Conservation (phyloP, 192 early-diverging fungal species). For the Umbelopsis isabellina region DNA sequence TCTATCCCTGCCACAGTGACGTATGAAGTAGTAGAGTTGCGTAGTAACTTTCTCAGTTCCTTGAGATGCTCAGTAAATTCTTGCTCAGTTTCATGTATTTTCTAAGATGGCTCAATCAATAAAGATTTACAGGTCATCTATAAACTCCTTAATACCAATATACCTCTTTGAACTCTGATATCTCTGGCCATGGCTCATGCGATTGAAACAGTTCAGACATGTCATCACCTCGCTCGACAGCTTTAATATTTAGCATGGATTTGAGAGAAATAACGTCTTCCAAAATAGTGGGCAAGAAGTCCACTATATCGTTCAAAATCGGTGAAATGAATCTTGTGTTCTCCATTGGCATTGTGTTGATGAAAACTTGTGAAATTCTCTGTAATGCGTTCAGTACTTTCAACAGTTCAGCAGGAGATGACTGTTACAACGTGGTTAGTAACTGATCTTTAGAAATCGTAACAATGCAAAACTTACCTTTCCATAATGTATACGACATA, state of each 20-base stretch:
- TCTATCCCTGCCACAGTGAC: constrained; percentile 70
- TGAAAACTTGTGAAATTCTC: constrained; percentile 38
- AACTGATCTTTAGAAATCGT: not conserved
- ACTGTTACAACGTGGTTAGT: constrained; percentile 29
- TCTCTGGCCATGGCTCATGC: constrained; percentile 52
- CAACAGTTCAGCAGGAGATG: constrained; percentile 64
- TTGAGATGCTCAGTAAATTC: constrained; percentile 56
- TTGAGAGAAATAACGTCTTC: constrained; percentile 42
- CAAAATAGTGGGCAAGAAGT: constrained; percentile 43
- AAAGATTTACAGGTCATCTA: not conserved
- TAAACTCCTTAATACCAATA: no score
- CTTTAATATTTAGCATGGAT: constrained; percentile 45
- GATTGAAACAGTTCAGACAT: constrained; percentile 63
- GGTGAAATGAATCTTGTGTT: constrained; percentile 33
- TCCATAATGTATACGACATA: constrained; percentile 69
- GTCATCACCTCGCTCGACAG: constrained; percentile 47
- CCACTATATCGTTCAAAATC: constrained; percentile 41
- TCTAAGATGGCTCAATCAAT: constrained; percentile 30
- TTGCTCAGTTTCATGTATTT: constrained; percentile 56
- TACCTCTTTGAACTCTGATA: constrained; percentile 48
- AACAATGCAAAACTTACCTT: constrained; percentile 38
- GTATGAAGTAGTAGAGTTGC: constrained; percentile 56
- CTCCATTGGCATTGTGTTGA: not conserved
- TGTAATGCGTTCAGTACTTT: constrained; percentile 51
- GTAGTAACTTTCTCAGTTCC: constrained; percentile 52